phyloP scores from a whole-genome alignment of 2,329 filamentous ascomycete species.

The Pestalotiopsis fici region DNA sequence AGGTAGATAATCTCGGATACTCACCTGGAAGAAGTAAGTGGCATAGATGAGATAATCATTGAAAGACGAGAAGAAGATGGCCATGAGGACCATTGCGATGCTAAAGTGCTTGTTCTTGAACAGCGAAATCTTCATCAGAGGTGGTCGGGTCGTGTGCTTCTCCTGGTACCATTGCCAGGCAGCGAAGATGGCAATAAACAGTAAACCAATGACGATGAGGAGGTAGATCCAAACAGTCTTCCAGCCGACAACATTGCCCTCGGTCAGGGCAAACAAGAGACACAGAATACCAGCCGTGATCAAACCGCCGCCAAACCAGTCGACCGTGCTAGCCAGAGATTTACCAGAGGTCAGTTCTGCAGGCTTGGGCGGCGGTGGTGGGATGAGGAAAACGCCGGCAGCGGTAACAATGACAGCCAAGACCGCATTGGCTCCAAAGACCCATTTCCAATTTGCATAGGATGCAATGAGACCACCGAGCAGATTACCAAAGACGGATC shows the following conservation, averaged over 20 bases:
- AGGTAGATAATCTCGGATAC: neutral
- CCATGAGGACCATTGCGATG: conserved; percentile 66
- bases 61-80: conserved; percentile 67
- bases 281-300: conserved; percentile 64
- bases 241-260: conserved; percentile 73
- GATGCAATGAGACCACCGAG: conserved; percentile 64
- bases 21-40: conserved; percentile 66
- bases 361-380: conserved; percentile 41
- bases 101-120: conserved; percentile 62
- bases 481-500: conserved; percentile 65
- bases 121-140: conserved; percentile 67
- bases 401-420: conserved; percentile 58
- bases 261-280: conserved; percentile 66
- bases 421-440: conserved; percentile 66
- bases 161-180: conserved; percentile 65
- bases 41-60: conserved; percentile 69
- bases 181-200: conserved; percentile 58
- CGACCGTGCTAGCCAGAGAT: conserved; percentile 49
- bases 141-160: conserved; percentile 46
- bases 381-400: conserved; percentile 61
- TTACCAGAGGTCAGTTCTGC: conserved; percentile 19
- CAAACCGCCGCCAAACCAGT: conserved; percentile 67
- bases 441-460: conserved; percentile 66
- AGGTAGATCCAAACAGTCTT: conserved; percentile 60
- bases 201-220: conserved; percentile 58